These are phyloP conservation scores for Cardamine occulta DNA, from an alignment of 345 rosid species.

Conservation along the genomic window DNA sequence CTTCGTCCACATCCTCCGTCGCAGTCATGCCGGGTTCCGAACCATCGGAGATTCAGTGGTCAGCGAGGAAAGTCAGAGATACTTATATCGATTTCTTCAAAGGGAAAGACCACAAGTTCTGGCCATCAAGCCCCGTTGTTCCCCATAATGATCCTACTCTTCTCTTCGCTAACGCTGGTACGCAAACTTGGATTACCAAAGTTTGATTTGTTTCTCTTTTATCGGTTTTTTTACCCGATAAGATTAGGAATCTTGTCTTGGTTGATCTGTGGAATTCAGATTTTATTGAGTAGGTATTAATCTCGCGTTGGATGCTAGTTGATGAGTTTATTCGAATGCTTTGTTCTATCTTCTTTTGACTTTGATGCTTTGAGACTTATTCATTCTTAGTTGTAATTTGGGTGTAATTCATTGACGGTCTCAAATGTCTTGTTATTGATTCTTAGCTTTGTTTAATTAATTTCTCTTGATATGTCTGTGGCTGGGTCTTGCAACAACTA, in stretches of 20 bases:
- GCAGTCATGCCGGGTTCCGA: conserved; percentile 46
- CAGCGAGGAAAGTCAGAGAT: conserved; percentile 73
- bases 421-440: background rate
- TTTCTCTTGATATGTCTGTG: conserved; percentile 2
- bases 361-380: background rate
- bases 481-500: background rate
- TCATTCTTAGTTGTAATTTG: background rate
- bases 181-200: background rate
- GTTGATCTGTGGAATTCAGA: background rate
- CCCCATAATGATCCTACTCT: conserved; percentile 93
- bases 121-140: conserved; percentile 95
- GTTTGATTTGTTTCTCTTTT: background rate
- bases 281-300: background rate
- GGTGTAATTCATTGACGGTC: background rate
- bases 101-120: conserved; percentile 64
- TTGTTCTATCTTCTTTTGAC: background rate
- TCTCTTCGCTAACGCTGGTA: conserved; percentile 95
- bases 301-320: background rate
- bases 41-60: conserved; percentile 58
- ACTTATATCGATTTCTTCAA: conserved; percentile 76
- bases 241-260: background rate
- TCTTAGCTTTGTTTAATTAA: conserved; percentile 2
- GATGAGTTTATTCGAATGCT: background rate
- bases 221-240: background rate
- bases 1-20: conserved; percentile 15